Percentiles rank a stretch among this genome's conserved stretches.
These are phyloP conservation scores for Microthlaspi erraticum DNA, from an alignment of 345 rosid genomes.

Conservation along the genomic window DNA sequence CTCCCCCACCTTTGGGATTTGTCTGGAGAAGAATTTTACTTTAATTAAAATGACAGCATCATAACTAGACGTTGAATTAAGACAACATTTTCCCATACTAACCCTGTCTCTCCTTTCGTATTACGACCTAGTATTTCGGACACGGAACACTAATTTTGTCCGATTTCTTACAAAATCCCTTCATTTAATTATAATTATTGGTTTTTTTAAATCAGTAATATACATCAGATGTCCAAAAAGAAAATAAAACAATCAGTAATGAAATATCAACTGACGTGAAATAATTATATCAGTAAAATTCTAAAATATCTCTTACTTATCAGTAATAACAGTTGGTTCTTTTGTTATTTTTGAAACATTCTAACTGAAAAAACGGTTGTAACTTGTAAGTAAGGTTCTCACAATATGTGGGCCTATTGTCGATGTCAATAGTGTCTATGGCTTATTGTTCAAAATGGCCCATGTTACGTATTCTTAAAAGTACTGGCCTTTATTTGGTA, in stretches of 20 bases:
- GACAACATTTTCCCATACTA: slow-evolving; percentile 17
- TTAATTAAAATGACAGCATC: slow-evolving; percentile 43
- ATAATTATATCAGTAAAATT: no score
- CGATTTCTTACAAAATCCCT: slow-evolving; percentile 27
- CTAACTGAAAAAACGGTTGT: background rate
- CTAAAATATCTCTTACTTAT: no score
- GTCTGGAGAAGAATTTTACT: slow-evolving; percentile 36
- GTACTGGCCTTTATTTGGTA: no score
- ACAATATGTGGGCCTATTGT: no score
- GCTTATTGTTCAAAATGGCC: no score
- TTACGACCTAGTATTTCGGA: slow-evolving; percentile 40
- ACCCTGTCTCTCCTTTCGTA: slow-evolving; percentile 26
- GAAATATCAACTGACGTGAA: no score
- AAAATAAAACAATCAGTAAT: no score
- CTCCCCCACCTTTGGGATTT: slow-evolving; percentile 43
- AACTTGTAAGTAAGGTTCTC: background rate
- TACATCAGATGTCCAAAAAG: background rate
- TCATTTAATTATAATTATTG: background rate
- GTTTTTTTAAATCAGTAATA: background rate
- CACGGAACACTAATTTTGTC: slow-evolving; percentile 42
- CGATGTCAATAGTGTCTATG: no score
- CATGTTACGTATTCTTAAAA: no score
- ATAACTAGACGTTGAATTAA: slow-evolving; percentile 42
- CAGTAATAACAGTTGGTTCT: no score
- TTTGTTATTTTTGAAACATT: no score